Evolutionary conservation across 2,329 filamentous ascomycete species (phyloP), one percentile per base, ranked within the genome.

Genomic region (Blastomyces emzantsi): DNA sequence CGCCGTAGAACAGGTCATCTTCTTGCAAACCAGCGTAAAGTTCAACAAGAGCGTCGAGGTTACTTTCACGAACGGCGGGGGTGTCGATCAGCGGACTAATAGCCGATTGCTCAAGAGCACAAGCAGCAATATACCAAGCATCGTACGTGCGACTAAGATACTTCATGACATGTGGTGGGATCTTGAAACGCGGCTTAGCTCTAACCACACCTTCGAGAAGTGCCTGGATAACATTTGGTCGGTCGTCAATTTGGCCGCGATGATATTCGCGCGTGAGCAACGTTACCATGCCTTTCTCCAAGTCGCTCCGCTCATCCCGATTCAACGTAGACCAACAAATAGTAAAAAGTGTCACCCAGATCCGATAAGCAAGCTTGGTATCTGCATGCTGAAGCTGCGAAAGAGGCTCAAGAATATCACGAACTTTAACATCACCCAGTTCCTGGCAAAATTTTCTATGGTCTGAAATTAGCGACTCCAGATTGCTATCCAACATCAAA

Each of bases 1-100:
- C 95, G 9, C 94, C 94, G 68, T 99, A 97, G 75, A 97, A 99
- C 58, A 99, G 81, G 73, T 99, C 94, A 60, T 97, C 92, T 74
- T 99, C 95, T 71, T 96, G 90, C 17, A 99, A 80, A 0, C 87
- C 87, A 6, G 92, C 87, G 72, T 99, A 99, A 2, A 97, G 82
- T 72, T 97, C 93, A 9, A 96, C 87, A n/a, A 99, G 80, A 0
- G 94, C 94, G 76, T 99, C 94, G 5, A 97, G 83, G 68, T 95
- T 97, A 77, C 93, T 97, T 75, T 99, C 95, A 41, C 92, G 85
- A 25, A 96, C 89, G 55, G 85, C 86, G 1, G 90, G 80, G 1
- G 92, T 96, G 70, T 97, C 92, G 51, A 92, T 85, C 30, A 92
- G 84, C 0, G 94, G 92, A 61, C 87, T 87, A 71, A 96, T 88